Evolutionary conservation across 257 asterid genomes (phyloP).

Genomic region (Vinca minor): DNA sequence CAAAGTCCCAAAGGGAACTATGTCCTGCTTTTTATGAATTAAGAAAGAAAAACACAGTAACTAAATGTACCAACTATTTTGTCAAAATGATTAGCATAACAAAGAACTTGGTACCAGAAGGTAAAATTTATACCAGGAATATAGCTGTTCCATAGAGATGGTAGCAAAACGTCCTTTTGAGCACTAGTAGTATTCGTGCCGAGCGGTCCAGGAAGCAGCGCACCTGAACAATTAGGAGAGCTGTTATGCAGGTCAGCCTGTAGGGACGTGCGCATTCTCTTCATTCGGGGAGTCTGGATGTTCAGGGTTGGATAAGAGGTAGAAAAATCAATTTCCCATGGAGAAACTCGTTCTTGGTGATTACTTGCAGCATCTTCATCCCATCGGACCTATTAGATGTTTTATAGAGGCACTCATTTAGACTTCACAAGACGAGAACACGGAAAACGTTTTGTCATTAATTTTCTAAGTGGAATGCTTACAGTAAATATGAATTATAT

Average conservation of each 20-base stretch:
- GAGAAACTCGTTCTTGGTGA: conserved; percentile 89
- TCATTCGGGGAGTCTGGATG: conserved; percentile 72
- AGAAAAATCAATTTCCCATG: conserved; percentile 96
- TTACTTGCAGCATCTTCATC: conserved; percentile 66
- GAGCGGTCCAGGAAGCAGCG: conserved; percentile 10
- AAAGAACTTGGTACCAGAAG: neutral
- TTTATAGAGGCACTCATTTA: too few relatives aligned
- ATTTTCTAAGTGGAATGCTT: neutral
- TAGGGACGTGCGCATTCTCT: conserved; percentile 63
- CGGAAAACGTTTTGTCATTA: too few relatives aligned
- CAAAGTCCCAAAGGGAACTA: conserved; percentile 73
- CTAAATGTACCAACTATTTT: too few relatives aligned
- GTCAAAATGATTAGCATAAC: conserved; percentile 7
- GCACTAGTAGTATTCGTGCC: conserved; percentile 4
- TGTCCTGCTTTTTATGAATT: conserved; percentile 39
- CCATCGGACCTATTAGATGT: conserved; percentile 87
- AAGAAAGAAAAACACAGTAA: neutral
- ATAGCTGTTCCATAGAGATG: conserved; percentile 19
- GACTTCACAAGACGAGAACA: too few relatives aligned
- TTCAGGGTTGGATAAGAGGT: conserved; percentile 60
- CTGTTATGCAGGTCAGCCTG: conserved; percentile 47
- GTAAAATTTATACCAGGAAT: conserved; percentile 47
- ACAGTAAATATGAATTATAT: neutral
- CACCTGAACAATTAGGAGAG: conserved; percentile 18
- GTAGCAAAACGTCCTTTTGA: conserved; percentile 8